Evolutionary conservation across 2,329 filamentous ascomycete genomes (phyloP).

Genomic region (Teratosphaeria nubilosa): DNA sequence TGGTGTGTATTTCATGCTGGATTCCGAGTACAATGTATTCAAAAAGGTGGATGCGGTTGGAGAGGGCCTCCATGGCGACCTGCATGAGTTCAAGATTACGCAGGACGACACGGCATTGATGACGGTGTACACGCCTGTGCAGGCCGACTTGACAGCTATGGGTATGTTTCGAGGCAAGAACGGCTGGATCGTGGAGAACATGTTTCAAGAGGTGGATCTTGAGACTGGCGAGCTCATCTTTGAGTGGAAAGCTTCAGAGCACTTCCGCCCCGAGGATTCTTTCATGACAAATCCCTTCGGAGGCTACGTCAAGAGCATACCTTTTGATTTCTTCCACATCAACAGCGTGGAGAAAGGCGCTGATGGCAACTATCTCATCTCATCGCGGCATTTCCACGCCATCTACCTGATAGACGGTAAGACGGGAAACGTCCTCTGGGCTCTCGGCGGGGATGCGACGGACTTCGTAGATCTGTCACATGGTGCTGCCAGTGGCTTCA

Average conservation of each 20-base stretch:
- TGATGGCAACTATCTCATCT: conserved; percentile 44
- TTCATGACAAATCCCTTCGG: conserved; percentile 8
- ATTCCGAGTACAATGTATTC: conserved; percentile 17
- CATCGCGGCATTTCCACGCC: conserved; percentile 39
- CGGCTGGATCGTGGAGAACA: conserved; percentile 35
- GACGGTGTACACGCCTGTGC: conserved; percentile 31
- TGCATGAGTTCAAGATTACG: conserved; percentile 38
- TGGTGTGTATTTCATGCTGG: conserved; percentile 27
- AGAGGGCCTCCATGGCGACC: conserved; percentile 24
- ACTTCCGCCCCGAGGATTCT: conserved; percentile 23
- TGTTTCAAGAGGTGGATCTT: conserved; percentile 36
- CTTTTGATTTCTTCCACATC: conserved; percentile 46
- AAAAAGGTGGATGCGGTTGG: conserved; percentile 21
- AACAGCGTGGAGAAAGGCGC: conserved; percentile 45
- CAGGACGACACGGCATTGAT: conserved; percentile 33
- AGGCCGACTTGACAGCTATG: conserved; percentile 18
- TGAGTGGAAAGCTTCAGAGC: conserved; percentile 30
- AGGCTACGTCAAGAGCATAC: not conserved
- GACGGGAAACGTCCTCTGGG: conserved; percentile 43
- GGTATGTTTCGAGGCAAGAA: conserved; percentile 15
- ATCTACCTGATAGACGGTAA: conserved; percentile 38
- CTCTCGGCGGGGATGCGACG: conserved; percentile 27
- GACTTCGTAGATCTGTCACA: conserved; percentile 17
- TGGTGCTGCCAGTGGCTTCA: conserved; percentile 25
- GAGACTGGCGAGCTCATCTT: conserved; percentile 30